Evolutionary conservation across 306 rosid species (phyloP).

Genomic region (Vicia sativa): DNA sequence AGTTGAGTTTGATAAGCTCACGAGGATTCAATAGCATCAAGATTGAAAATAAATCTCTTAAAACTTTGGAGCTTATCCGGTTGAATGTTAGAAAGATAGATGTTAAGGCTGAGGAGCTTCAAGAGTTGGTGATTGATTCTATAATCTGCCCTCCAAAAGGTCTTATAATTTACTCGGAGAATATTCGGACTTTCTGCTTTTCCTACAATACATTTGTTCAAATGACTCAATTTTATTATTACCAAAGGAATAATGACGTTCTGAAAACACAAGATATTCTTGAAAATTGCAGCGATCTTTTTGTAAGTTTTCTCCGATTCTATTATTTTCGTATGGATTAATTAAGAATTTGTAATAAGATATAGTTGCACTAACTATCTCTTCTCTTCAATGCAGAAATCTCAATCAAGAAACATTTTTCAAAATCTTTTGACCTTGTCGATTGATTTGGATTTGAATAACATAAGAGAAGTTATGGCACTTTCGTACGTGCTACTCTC

Average conservation of each 20-base stretch:
- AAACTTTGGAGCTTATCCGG: conserved; percentile 14
- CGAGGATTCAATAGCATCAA: background rate
- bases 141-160: background rate
- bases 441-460: conserved; percentile 41
- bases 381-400: conserved; percentile 24
- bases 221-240: too few relatives aligned
- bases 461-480: background rate
- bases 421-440: background rate
- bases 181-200: background rate
- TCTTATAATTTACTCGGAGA: background rate
- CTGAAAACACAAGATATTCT: conserved; percentile 26
- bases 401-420: background rate
- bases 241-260: background rate
- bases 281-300: conserved; percentile 17
- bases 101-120: conserved; percentile 21
- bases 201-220: background rate
- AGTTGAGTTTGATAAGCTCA: conserved; percentile 16
- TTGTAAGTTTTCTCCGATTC: conserved; percentile 21
- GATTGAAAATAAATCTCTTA: conserved; percentile 3
- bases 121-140: background rate
- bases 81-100: background rate
- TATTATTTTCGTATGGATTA: background rate
- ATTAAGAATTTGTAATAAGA: too few relatives aligned
- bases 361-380: too few relatives aligned
- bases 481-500: background rate